Evolutionary conservation across 2,329 filamentous ascomycete genomes (phyloP), one percentile per base, ranked within the genome.

Genomic region (Dactylella cylindrospora): DNA sequence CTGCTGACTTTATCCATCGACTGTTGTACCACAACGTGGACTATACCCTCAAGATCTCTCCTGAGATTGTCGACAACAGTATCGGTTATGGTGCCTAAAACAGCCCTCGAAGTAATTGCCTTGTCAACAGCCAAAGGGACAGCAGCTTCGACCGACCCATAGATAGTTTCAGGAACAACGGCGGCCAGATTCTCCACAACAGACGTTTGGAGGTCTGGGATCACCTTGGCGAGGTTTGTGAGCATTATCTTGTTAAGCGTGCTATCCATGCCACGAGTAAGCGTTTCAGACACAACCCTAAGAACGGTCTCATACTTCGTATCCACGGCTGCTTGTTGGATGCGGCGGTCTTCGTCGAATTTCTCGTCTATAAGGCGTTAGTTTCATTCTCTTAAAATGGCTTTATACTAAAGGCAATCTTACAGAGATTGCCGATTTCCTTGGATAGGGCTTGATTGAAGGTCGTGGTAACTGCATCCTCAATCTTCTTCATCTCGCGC

Each of bases 241-340:
- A 82, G 81, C 44, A 95, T 84, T 67, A 95, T 87, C 62, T 83
- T 84, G 62, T 83, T 79, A 29, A 96, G 79, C 17, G 88, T 87
- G 68, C 86, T 84, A 72, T 88, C 84, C 19, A 88, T 81, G 53
- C 87, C 87, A 61, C 85, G 83, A 8, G 81, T 82, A 36, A 88
- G 73, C 2, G 84, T 86, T 64, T 77, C 80, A 1, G 84, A 86
- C 3, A 88, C 81, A 47, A 87, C 73, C 22, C 82, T 81, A 35
- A 88, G 77, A 15, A 88, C 77, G 32, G 84, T 81, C 67, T 87
- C 83, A 69, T 86, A 84, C 70, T 84, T 83, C n/a, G 82, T 79
- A 32, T 78, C 76, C 31, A 79, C 78, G 13, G 82, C 78, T 44
- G 81, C 81, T 69, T 84, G 82, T 69, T 83, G 79, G 35, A 80